Evolutionary conservation across 495 filamentous ascomycete species (phyloP).

Genomic region (Penicillium silybi): DNA sequence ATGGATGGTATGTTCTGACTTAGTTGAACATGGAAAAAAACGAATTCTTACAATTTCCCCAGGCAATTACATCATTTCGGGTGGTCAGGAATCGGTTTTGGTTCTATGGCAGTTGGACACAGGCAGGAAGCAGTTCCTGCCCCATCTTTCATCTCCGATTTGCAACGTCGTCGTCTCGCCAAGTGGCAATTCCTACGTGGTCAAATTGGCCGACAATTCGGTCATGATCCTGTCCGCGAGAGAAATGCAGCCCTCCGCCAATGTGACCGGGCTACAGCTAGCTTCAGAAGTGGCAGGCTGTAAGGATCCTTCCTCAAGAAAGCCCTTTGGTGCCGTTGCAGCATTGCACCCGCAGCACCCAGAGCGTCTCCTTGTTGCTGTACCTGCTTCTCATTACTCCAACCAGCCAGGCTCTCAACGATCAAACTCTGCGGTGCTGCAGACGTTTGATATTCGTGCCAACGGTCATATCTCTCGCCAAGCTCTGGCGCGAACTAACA

Average conservation of each 20-base stretch:
- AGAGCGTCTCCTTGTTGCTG: conserved; percentile 57
- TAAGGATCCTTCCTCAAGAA: conserved; percentile 19
- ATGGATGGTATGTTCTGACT: conserved; percentile 65
- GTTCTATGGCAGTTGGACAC: conserved; percentile 97
- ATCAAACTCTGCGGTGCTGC: conserved; percentile 55
- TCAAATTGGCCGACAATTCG: conserved; percentile 87
- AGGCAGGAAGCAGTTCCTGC: conserved; percentile 70
- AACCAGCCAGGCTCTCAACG: conserved; percentile 25
- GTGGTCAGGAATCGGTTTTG: conserved; percentile 83
- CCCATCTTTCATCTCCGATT: conserved; percentile 80
- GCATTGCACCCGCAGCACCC: conserved; percentile 52
- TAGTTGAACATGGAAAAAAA: not conserved
- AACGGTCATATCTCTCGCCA: conserved; percentile 75
- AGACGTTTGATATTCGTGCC: conserved; percentile 77
- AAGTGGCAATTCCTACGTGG: conserved; percentile 69
- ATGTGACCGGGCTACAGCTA: conserved; percentile 76
- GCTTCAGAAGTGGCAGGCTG: conserved; percentile 20
- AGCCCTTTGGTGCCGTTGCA: conserved; percentile 14
- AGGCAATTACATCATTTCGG: conserved; percentile 97
- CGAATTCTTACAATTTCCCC: conserved; percentile 5
- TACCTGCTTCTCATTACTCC: conserved; percentile 47
- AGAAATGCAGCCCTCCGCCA: conserved; percentile 75
- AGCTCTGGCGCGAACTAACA: conserved; percentile 81
- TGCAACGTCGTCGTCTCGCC: conserved; percentile 80
- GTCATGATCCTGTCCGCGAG: conserved; percentile 82